phyloP scores from a whole-genome alignment of 305 asterid species.

The Solanum chacoense region DNA sequence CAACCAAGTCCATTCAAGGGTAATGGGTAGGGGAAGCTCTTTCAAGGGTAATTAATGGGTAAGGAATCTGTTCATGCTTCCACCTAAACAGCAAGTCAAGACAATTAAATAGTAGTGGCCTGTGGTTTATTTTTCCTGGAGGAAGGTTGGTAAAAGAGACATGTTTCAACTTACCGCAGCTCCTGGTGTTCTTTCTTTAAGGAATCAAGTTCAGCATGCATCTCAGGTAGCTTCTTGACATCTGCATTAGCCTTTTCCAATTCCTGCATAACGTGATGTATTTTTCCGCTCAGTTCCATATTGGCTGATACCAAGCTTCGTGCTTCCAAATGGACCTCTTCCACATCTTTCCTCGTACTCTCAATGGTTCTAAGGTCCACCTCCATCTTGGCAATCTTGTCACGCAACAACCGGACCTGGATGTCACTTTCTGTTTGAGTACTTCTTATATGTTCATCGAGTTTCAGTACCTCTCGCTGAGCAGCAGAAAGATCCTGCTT shows the following conservation, averaged over 20 bases:
- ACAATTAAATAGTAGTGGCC: background rate
- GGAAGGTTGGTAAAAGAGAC: background rate
- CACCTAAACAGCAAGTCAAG: background rate
- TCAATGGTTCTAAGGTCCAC: constrained; percentile 42
- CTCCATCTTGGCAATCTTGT: constrained; percentile 61
- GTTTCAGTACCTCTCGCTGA: constrained; percentile 40
- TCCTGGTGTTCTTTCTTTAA: constrained; percentile 51
- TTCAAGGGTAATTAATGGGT: background rate
- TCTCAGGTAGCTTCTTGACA: constrained; percentile 43
- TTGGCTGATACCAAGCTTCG: constrained; percentile 36
- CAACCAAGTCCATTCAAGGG: background rate
- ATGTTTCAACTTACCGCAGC: constrained; percentile 49
- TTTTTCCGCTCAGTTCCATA: constrained; percentile 42
- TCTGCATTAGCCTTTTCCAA: constrained; percentile 36
- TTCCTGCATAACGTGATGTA: constrained; percentile 42
- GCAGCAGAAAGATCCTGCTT: constrained; percentile 50
- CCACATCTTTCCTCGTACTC: constrained; percentile 34
- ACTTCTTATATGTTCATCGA: constrained; percentile 56
- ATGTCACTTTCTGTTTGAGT: constrained; percentile 63
- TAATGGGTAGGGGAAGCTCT: background rate
- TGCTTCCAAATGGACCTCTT: constrained; percentile 51
- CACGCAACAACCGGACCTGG: constrained; percentile 57
- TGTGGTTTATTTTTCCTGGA: background rate
- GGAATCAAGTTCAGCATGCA: constrained; percentile 47
- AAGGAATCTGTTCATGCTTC: background rate